Base-by-base conservation (phyloP, 768 basidiomycete genomes). In the Tulasnella calospora region DNA sequence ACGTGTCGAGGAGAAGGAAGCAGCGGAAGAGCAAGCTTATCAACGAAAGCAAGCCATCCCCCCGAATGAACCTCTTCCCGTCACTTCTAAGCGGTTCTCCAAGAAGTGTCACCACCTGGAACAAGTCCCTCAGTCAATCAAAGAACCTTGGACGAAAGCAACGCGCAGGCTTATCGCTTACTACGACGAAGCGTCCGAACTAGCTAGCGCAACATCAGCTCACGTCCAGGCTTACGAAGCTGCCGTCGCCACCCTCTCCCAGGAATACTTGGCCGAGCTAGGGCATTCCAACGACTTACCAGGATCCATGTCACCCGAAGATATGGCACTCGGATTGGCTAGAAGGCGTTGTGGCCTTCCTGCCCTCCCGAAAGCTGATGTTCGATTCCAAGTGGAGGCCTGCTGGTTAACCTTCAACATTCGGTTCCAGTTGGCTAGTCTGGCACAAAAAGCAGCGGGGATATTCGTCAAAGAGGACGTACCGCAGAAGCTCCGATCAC, bases 191-290 rank as follows among this genome's bases (percentile, higher is more conserved):
- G 86, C 86, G 15, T 80, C 83, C 13, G 82, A 83, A 36, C 82
- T 91, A 12, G 85, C 89, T 0, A 80, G 81, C 19, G 88, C 84
- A 46, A 89, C 89, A 7, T 88, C 88, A 15, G 87, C 91, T 0
- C 90, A 92, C 80, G 83, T 83, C 9, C 83, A 86, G 40, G 91
- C 91, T 1, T 92, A 89, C 87, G 88, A 92, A 75, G 87, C 89
- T 0, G 88, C 91, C 0, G 86, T 89, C 79, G 86, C 90, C 0
- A 87, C 83, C 77, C 83, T 91, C 5, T 88, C 88, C 77, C 84
- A 86, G 55, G 82, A 84, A 71, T 90, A 91, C 82, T 81, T 90
- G 82, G 82, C 85, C 19, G 55, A 76, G 69, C 35, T 71, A 30
- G 9, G 71, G 36, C 10, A 47, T 69, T 19, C 33, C 0, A 33